A percentile compares a stretch with the other conserved stretches of the same genome.
Evolutionary conservation across 2,329 filamentous ascomycete species (phyloP).

Genomic region (Fusarium sp.): DNA sequence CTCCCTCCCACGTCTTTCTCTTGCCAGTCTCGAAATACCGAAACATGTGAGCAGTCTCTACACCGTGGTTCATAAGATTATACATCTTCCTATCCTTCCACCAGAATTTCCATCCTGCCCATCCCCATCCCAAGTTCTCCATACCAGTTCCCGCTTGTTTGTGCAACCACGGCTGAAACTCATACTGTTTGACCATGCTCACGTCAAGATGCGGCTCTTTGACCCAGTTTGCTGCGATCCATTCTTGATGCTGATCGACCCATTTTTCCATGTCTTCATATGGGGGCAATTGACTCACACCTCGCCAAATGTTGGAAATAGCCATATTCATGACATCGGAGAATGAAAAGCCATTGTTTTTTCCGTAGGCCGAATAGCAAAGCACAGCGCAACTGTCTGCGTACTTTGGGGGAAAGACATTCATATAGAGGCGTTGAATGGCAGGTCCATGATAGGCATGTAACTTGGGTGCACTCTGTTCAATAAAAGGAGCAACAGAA

Average conservation of each 20-base stretch:
- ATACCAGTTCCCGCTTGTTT: slow-evolving; percentile 57
- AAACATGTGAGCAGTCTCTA: slow-evolving; percentile 57
- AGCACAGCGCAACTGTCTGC: slow-evolving; percentile 25
- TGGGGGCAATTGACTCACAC: neutral
- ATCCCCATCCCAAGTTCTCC: slow-evolving; percentile 57
- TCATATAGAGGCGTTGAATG: slow-evolving; percentile 22
- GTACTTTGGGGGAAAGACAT: slow-evolving; percentile 24
- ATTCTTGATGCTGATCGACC: slow-evolving; percentile 24
- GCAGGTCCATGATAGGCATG: neutral
- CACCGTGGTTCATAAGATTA: slow-evolving; percentile 54
- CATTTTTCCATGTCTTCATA: slow-evolving; percentile 22
- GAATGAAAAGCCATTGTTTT: slow-evolving; percentile 32
- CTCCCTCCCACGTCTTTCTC: slow-evolving; percentile 55
- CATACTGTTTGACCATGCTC: slow-evolving; percentile 48
- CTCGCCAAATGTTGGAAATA: slow-evolving; percentile 26
- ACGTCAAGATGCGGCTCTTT: slow-evolving; percentile 17
- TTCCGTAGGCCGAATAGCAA: slow-evolving; percentile 29
- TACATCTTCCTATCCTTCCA: slow-evolving; percentile 53
- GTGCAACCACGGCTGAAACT: slow-evolving; percentile 54
- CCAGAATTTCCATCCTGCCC: slow-evolving; percentile 58
- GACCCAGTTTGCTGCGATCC: slow-evolving; percentile 15
- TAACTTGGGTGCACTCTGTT: neutral
- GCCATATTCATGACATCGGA: slow-evolving; percentile 38
- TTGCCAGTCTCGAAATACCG: slow-evolving; percentile 57
- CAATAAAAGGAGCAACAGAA: slow-evolving; percentile 18